Evolutionary conservation across 805 yeast genomes (phyloP), one percentile per base, ranked within the genome.

Genomic region (Pichia ethanolica): DNA sequence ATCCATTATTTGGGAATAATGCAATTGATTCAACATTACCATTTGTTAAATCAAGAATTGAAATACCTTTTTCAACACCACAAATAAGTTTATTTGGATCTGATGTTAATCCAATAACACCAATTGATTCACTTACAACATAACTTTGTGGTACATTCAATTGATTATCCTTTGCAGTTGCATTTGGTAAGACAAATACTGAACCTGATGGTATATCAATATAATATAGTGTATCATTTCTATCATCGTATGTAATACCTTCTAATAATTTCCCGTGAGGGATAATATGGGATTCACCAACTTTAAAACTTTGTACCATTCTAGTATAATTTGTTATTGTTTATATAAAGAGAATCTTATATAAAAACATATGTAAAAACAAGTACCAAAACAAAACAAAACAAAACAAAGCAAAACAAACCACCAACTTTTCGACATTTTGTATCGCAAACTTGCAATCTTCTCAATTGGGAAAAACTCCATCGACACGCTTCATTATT

Each of bases 41-140:
- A 1, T 71, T 68, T 11, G 48, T 49, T 44, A 85, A 73, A 57
- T 75, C 69, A 35, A 78, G 78, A 39, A 68, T 66, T 11, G 80
- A 86, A 44, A 86, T 71, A 25, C 96, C 96, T 40, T 69, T 67
- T 58, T 79, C 77, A 44, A 78, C 77, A 46, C 89, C 93, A 50
- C 79, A 77, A 35, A 83, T 57, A 14, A 85, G 69, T 2, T 71
- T 67, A 55, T 78, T 73, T 36, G 75, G 76, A 52, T 82, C 71
- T 5, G 67, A 59, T 1, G 93, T 81, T 34, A 88, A 75, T 14
- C 81, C 86, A 54, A 89, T 74, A 13, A 84, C 90, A 12, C 96
- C 96, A 45, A 86, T 69, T 5, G 78, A 69, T 36, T 72, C 74
- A 9, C 65, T 58, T 5, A 64, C 56, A 11, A 39, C 32, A 10